Conservation (phyloP, 129 eudicot genomes). For the Lonicera japonica region DNA sequence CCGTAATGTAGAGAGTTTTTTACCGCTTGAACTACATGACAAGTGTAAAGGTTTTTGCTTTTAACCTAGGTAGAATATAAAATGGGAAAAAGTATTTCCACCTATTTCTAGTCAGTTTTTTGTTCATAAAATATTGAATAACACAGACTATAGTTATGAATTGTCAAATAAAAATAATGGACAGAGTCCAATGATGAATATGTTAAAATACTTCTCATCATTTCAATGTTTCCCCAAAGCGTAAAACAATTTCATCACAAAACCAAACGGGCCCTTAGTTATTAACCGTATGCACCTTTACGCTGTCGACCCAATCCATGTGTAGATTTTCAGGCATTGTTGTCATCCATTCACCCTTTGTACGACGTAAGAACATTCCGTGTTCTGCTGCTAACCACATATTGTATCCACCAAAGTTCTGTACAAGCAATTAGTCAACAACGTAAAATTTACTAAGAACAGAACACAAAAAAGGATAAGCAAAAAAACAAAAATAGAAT, state of each 20-base stretch:
- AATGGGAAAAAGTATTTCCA: no score
- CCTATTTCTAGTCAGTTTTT: no score
- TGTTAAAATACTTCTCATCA: no score
- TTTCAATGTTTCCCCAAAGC: not conserved
- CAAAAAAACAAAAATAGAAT: not conserved
- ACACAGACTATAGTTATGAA: no score
- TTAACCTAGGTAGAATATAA: no score
- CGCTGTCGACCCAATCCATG: constrained; percentile 82
- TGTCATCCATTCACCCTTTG: constrained; percentile 71
- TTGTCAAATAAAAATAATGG: no score
- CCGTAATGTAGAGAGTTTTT: no score
- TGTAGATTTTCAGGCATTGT: constrained; percentile 72
- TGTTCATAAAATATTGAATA: no score
- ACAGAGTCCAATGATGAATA: no score
- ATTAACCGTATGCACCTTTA: constrained; percentile 35
- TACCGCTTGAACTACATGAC: no score
- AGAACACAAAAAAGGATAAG: not conserved
- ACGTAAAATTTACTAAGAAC: constrained; percentile 9
- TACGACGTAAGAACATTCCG: constrained; percentile 71
- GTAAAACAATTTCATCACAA: not conserved
- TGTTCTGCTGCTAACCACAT: constrained; percentile 96
- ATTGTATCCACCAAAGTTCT: constrained; percentile 73
- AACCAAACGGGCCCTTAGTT: not conserved
- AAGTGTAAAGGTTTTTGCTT: no score
- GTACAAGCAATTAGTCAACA: constrained; percentile 25